Base-by-base conservation (phyloP, 352 stramenopile species). In the Globisporangium spiculum region DNA sequence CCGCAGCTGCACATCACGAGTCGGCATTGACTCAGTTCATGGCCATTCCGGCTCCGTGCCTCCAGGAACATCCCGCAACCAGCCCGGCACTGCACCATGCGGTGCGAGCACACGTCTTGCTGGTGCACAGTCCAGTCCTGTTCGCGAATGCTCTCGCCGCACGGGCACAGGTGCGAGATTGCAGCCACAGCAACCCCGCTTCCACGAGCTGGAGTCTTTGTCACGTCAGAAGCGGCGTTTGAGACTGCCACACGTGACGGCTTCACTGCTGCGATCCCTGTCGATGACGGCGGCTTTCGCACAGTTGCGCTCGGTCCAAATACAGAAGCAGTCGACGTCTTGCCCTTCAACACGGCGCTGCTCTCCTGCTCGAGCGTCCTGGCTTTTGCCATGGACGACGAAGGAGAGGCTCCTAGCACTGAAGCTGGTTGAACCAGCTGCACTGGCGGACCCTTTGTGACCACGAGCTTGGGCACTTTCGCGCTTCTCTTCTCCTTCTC, bases 21-120 rank as follows among this genome's bases (percentile, higher is more conserved):
- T 32, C 83, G 78, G 46, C 83, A 90, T 48, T 90, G 83, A 38
- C 83, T 91, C 50, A 86, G 69, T n/a, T 91, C 83, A 60, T 91
- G 83, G 6, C 79, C 81, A 30, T 81, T 81, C n/a, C 73, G 81
- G 12, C 77, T 80, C 1, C 83, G 74, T 1, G 80, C 80, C 53
- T 84, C 74, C 52, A 90, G 74, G 36, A 77, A 77, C 27, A 82
- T 63, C 0, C 76, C 80, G 56, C 83, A 91, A 34, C 81, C 81
- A 6, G 74, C 76, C 24, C 83, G 78, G 55, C 83, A 91, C 27
- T 75, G 63, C 7, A 90, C 78, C 4, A 77, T 66, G 7, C 80
- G 76, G 27, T 85, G 71, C 44, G 80, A 78, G 38, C 80, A 88
- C 1, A 68, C 58, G 3, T 65, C 46, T 18, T 71, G 56, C 16